Conservation (phyloP, 2,329 filamentous ascomycete species). For the Dothideomycetes sp. region DNA sequence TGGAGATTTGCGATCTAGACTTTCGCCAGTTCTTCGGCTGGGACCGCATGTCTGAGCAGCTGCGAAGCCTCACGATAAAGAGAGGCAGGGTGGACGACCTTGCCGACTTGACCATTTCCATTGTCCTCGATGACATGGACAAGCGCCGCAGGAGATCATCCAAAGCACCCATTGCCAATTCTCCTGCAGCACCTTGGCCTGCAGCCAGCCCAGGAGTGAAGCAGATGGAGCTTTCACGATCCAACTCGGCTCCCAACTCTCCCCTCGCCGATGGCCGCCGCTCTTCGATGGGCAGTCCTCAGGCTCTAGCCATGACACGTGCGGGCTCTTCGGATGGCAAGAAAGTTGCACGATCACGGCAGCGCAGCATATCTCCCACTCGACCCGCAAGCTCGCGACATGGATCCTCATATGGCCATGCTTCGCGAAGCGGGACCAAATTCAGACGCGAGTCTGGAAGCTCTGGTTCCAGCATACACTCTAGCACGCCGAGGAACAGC, state of each 20-base stretch:
- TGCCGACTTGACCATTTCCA: constrained; percentile 78
- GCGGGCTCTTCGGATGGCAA: constrained; percentile 44
- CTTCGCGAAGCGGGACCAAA: constrained; percentile 54
- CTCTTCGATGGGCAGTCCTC: constrained; percentile 38
- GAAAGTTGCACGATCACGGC: constrained; percentile 32
- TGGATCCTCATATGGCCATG: constrained; percentile 51
- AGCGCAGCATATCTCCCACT: constrained; percentile 69
- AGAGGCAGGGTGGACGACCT: constrained; percentile 82
- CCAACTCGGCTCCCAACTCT: constrained; percentile 58
- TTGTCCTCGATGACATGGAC: constrained; percentile 94
- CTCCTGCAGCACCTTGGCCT: constrained; percentile 62
- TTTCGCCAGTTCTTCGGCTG: constrained; percentile 96
- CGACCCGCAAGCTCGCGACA: constrained; percentile 68
- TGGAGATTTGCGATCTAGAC: constrained; percentile 92
- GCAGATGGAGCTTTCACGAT: constrained; percentile 53
- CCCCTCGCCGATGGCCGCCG: constrained; percentile 39
- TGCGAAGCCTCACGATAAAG: constrained; percentile 81
- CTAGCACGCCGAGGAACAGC: constrained; percentile 50
- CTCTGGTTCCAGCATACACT: constrained; percentile 65
- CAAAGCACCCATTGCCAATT: constrained; percentile 59
- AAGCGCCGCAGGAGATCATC: constrained; percentile 78
- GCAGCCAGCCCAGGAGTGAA: constrained; percentile 51
- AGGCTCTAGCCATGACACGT: constrained; percentile 34
- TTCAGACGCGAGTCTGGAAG: constrained; percentile 85
- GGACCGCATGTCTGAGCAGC: constrained; percentile 85